Evolutionary conservation across 495 filamentous ascomycete genomes (phyloP).

Genomic region (Neurospora sp.): DNA sequence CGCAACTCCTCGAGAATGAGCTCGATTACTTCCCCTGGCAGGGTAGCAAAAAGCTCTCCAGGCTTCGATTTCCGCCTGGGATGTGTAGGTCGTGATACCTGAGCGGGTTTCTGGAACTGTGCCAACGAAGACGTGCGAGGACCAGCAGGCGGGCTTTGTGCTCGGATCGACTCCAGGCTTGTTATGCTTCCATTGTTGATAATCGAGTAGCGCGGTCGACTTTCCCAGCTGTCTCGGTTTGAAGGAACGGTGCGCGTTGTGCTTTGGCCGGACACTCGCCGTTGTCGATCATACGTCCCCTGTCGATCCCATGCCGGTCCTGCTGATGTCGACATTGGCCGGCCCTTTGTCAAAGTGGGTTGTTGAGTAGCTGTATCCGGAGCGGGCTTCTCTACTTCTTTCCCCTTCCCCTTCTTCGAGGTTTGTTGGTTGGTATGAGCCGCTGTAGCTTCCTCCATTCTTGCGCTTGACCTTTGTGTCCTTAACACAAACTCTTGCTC

Average conservation of each 20-base stretch:
- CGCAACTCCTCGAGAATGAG: slow-evolving; percentile 41
- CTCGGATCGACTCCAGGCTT: slow-evolving; percentile 28
- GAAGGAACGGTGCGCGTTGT: slow-evolving; percentile 14
- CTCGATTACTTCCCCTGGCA: slow-evolving; percentile 49
- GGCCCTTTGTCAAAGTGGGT: not conserved
- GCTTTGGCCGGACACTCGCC: slow-evolving; percentile 19
- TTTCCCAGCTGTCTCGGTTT: slow-evolving; percentile 17
- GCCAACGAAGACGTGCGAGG: slow-evolving; percentile 1
- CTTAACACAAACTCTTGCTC: slow-evolving; percentile 18
- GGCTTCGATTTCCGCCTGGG: slow-evolving; percentile 20
- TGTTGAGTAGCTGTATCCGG: not conserved
- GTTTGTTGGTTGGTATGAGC: not conserved
- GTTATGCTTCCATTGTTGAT: slow-evolving; percentile 27
- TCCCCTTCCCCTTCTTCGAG: not conserved
- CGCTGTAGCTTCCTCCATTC: slow-evolving; percentile 9
- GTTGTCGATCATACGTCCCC: slow-evolving; percentile 6
- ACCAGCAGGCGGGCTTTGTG: slow-evolving; percentile 7
- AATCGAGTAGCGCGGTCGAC: slow-evolving; percentile 13
- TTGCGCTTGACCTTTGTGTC: slow-evolving; percentile 14
- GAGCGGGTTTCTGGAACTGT: slow-evolving; percentile 14
- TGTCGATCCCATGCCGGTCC: slow-evolving; percentile 4
- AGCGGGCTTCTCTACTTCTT: not conserved
- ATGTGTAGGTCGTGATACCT: slow-evolving; percentile 12
- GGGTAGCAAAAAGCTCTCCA: slow-evolving; percentile 41
- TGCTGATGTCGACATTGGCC: not conserved